Evolutionary conservation across 2,329 filamentous ascomycete genomes (phyloP), one percentile per base, ranked within the genome.

Genomic region (Microsporum canis): DNA sequence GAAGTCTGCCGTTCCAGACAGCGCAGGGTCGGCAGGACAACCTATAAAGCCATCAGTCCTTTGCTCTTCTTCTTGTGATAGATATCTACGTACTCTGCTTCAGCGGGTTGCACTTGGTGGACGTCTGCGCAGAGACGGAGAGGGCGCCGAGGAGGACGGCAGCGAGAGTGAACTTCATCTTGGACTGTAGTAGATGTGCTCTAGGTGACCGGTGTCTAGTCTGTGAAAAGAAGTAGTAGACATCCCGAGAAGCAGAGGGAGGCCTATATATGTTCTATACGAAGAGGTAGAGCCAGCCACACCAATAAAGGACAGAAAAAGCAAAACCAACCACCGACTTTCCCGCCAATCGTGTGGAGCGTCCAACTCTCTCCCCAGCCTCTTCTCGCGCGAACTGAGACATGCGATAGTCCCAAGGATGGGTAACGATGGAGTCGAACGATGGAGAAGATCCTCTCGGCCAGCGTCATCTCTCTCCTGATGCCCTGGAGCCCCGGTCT

Each of bases 1-100:
- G 74, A 94, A 86, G 64, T 84, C 81, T 68, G 91, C 86, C n/a
- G 88, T 82, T 78, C 84, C 88, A 61, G 89, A 91, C 3, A 97
- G 82, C 0, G 91, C 92, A 5, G 88, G 84, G 71, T 96, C 79
- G 59, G 88, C 73, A 4, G 88, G 83, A 69, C 92, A 97, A 63
- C 77, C 80, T 77, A 77, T 34, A 17, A 12, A 8, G 7, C 38
- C 41, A 27, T 29, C 14, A 57, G 36, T 29, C 5, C 1, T 36
- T 1, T 36, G 5, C 10, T 29, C 43, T 14, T 49, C 45, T 49
- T 27, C 43, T 47, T 7, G 4, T 29, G 31, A 7, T 23, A 6
- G 39, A 5, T 12, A 58, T 57, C 10, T 39, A 33, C 72, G 65
- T 68, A 77, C 76, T 66, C 61, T 72, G 68, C 58, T 73, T 57